These are phyloP conservation scores for Vicia sativa DNA, from an alignment of 306 rosid genomes.

Conservation along the genomic window DNA sequence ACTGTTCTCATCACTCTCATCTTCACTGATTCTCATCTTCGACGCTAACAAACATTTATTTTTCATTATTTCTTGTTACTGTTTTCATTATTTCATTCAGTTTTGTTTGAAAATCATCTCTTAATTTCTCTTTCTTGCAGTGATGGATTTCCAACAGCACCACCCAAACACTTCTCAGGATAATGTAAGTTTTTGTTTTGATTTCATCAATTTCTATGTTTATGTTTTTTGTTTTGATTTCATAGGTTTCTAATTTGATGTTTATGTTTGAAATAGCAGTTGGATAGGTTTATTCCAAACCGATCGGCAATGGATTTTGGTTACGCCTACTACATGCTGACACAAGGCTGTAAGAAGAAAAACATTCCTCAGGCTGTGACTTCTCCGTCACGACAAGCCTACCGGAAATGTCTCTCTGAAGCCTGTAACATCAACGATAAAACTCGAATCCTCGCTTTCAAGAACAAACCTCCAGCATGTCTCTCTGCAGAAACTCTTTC, in stretches of 20 bases:
- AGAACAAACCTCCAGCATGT: slow-evolving; percentile 62
- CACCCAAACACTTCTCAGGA: too few relatives aligned
- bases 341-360: slow-evolving; percentile 47
- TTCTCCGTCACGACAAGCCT: slow-evolving; percentile 38
- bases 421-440: slow-evolving; percentile 40
- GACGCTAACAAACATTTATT: too few relatives aligned
- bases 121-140: too few relatives aligned
- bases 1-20: too few relatives aligned
- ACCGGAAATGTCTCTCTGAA: slow-evolving; percentile 60
- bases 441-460: slow-evolving; percentile 71
- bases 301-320: slow-evolving; percentile 58
- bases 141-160: too few relatives aligned
- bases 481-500: slow-evolving; percentile 52
- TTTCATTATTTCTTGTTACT: too few relatives aligned
- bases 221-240: too few relatives aligned
- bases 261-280: slow-evolving; percentile 39
- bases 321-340: slow-evolving; percentile 56
- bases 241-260: neutral
- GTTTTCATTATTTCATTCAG: too few relatives aligned
- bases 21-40: too few relatives aligned
- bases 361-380: slow-evolving; percentile 51
- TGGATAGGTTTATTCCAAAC: slow-evolving; percentile 60
- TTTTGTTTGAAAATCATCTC: too few relatives aligned
- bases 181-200: too few relatives aligned
- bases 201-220: too few relatives aligned